These are phyloP conservation scores for Candida ascalaphidarum DNA, from an alignment of 805 yeast species.

Conservation along the genomic window DNA sequence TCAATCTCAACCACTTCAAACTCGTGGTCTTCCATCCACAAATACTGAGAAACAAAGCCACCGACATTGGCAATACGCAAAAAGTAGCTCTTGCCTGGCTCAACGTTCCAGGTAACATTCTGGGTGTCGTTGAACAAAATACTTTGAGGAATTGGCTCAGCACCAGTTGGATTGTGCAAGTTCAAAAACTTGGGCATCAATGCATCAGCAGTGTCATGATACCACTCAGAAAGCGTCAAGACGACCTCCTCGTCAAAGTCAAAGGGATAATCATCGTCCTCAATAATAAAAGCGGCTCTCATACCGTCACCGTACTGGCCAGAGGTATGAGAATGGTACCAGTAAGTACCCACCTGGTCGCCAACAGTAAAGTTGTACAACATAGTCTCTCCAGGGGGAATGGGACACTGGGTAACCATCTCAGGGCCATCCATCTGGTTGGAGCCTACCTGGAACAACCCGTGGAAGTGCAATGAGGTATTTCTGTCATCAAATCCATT, in stretches of 20 bases:
- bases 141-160: conserved; percentile 91
- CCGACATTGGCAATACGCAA: conserved; percentile 79
- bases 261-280: conserved; percentile 59
- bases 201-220: conserved; percentile 53
- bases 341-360: conserved; percentile 80
- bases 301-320: conserved; percentile 94
- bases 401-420: conserved; percentile 83
- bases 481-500: conserved; percentile 61
- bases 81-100: conserved; percentile 81
- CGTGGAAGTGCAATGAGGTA: conserved; percentile 90
- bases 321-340: conserved; percentile 94
- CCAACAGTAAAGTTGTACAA: conserved; percentile 84
- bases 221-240: conserved; percentile 78
- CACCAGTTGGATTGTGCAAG: conserved; percentile 89
- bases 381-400: conserved; percentile 67
- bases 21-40: conserved; percentile 82
- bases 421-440: conserved; percentile 88
- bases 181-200: conserved; percentile 52
- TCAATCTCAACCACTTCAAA: conserved; percentile 87
- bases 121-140: conserved; percentile 75
- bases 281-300: conserved; percentile 72
- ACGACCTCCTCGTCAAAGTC: conserved; percentile 75
- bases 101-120: conserved; percentile 66
- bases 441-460: conserved; percentile 74
- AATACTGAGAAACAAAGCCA: conserved; percentile 84